Conservation (phyloP, 2,329 filamentous ascomycete species). For the Penicillium sp. region DNA sequence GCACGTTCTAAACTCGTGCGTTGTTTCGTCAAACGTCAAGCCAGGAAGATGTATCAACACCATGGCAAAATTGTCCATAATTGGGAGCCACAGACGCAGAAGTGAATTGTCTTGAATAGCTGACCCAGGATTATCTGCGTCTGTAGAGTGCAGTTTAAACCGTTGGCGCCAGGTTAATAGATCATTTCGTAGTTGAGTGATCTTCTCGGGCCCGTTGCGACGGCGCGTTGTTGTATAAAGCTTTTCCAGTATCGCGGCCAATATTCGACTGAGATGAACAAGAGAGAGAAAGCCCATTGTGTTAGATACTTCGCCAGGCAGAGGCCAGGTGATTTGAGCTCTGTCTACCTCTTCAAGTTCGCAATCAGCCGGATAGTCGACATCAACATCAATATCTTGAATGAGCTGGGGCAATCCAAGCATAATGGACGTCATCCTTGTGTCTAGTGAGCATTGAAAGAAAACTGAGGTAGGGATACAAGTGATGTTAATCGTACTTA, state of each 20-base stretch:
- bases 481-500: neutral
- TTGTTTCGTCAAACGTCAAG: neutral
- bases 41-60: neutral
- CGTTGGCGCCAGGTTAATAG: neutral
- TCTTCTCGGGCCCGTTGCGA: neutral
- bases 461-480: neutral
- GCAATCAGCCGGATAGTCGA: neutral
- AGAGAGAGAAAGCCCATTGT: neutral
- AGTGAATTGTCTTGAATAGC: neutral
- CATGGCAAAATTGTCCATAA: neutral
- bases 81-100: neutral
- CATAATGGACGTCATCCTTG: neutral
- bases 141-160: neutral
- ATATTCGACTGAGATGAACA: neutral
- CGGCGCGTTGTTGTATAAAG: neutral
- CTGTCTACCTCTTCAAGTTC: neutral
- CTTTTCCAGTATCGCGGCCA: neutral
- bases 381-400: neutral
- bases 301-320: neutral
- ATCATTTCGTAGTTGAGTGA: neutral
- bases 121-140: neutral
- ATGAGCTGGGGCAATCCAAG: neutral
- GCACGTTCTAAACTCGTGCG: neutral
- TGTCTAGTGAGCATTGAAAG: neutral
- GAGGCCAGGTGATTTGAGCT: neutral